phyloP scores from a whole-genome alignment of 2,329 filamentous ascomycete species.

The Rhinocladiella mackenziei region DNA sequence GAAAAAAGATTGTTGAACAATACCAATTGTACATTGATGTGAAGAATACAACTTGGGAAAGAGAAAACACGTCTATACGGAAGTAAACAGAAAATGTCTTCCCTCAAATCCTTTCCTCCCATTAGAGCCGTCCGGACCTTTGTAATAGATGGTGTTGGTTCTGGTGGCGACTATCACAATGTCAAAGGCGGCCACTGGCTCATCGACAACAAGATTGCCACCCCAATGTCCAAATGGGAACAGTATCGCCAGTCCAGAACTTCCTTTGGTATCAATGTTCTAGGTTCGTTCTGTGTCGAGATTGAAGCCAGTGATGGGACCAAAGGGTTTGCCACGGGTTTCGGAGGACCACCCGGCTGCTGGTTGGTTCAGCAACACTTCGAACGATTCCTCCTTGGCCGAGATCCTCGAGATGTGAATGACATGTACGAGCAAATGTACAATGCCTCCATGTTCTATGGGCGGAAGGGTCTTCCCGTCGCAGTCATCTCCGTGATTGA shows the following conservation, averaged over 20 bases:
- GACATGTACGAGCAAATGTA: slow-evolving; percentile 96
- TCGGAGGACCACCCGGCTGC: slow-evolving; percentile 87
- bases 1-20: too few species aligned
- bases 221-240: slow-evolving; percentile 85
- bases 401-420: slow-evolving; percentile 87
- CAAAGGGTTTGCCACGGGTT: slow-evolving; percentile 90
- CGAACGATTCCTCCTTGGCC: slow-evolving; percentile 81
- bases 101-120: slow-evolving; percentile 37
- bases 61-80: too few species aligned
- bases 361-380: slow-evolving; percentile 95
- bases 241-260: slow-evolving; percentile 83
- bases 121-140: slow-evolving; percentile 47
- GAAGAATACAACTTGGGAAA: too few species aligned
- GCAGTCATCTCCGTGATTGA: slow-evolving; percentile 94
- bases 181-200: slow-evolving; percentile 66
- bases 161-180: slow-evolving; percentile 71
- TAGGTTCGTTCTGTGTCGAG: slow-evolving; percentile 88
- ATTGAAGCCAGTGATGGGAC: slow-evolving; percentile 85
- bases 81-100: slow-evolving; percentile 18
- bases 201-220: slow-evolving; percentile 87
- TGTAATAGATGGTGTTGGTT: slow-evolving; percentile 46
- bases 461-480: slow-evolving; percentile 82
- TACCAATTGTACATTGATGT: too few species aligned
- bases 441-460: slow-evolving; percentile 92
- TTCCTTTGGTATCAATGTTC: slow-evolving; percentile 91